Conservation (phyloP, 441 rosid genomes). For the Croton laevigatus region DNA sequence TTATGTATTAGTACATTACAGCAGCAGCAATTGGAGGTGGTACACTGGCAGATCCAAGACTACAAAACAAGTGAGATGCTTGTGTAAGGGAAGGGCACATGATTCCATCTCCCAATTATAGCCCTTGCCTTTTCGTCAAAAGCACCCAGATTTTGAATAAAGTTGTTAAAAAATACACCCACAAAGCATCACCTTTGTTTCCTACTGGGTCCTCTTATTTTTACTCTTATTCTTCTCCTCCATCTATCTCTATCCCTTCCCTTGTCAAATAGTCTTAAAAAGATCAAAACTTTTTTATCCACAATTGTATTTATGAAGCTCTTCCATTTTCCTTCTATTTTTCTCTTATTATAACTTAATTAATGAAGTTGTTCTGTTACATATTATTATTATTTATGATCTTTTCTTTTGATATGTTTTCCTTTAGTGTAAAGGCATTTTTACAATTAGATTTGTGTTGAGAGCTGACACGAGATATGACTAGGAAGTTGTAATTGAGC, state of each 20-base stretch:
- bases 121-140: slow-evolving; percentile 34
- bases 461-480: no score
- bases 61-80: slow-evolving; percentile 13
- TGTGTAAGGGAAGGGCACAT: slow-evolving; percentile 25
- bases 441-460: no score
- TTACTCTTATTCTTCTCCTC: slow-evolving; percentile 11
- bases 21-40: no score
- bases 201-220: neutral
- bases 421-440: no score
- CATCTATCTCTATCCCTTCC: neutral
- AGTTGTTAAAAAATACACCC: slow-evolving; percentile 16
- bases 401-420: no score
- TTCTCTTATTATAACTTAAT: no score
- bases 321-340: neutral
- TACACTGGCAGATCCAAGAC: no score
- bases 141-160: slow-evolving; percentile 44
- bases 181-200: slow-evolving; percentile 32
- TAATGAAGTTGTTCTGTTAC: no score
- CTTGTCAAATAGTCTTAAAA: slow-evolving; percentile 22
- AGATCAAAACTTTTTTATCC: neutral
- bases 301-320: neutral
- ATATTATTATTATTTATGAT: no score
- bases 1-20: no score
- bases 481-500: no score
- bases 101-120: slow-evolving; percentile 27